Conservation (phyloP, 176 grass and related monocot genomes). For the Phragmites australis region DNA sequence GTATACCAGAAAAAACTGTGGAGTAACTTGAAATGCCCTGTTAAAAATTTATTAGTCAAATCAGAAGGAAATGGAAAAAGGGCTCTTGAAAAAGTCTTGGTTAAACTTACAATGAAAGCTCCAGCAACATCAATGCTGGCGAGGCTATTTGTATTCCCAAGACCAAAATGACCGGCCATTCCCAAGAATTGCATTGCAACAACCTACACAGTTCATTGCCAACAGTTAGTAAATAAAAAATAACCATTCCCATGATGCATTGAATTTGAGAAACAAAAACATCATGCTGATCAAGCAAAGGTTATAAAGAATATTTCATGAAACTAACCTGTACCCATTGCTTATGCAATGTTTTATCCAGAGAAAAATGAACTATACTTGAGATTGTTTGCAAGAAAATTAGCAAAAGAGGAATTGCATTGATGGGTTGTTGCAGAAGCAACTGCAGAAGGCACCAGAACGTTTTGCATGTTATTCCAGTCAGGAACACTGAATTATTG, state of each 20-base stretch:
- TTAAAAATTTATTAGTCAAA: slow-evolving; percentile 39
- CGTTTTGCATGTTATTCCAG: slow-evolving; percentile 65
- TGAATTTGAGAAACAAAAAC: slow-evolving; percentile 11
- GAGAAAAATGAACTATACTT: slow-evolving; percentile 67
- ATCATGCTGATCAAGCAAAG: neutral
- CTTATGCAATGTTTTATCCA: slow-evolving; percentile 47
- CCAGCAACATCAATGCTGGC: slow-evolving; percentile 91
- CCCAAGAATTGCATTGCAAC: slow-evolving; percentile 71
- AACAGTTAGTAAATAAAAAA: slow-evolving; percentile 28
- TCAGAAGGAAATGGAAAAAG: neutral
- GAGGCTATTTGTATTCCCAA: slow-evolving; percentile 93
- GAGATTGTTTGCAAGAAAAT: slow-evolving; percentile 68
- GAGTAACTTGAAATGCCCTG: slow-evolving; percentile 92
- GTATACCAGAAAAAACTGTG: slow-evolving; percentile 64
- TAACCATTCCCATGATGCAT: slow-evolving; percentile 18
- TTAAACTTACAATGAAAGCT: slow-evolving; percentile 86
- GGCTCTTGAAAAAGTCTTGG: neutral
- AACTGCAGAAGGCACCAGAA: slow-evolving; percentile 95
- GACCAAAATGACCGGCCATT: slow-evolving; percentile 78
- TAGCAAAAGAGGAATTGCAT: slow-evolving; percentile 81
- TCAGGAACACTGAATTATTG: slow-evolving; percentile 57
- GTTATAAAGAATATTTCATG: slow-evolving; percentile 11
- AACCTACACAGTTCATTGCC: slow-evolving; percentile 46
- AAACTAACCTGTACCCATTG: slow-evolving; percentile 80
- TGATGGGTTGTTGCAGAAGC: slow-evolving; percentile 78